These are phyloP conservation scores for Cronartium quercuum DNA, from an alignment of 1,284 basidiomycete genomes.

Conservation along the genomic window DNA sequence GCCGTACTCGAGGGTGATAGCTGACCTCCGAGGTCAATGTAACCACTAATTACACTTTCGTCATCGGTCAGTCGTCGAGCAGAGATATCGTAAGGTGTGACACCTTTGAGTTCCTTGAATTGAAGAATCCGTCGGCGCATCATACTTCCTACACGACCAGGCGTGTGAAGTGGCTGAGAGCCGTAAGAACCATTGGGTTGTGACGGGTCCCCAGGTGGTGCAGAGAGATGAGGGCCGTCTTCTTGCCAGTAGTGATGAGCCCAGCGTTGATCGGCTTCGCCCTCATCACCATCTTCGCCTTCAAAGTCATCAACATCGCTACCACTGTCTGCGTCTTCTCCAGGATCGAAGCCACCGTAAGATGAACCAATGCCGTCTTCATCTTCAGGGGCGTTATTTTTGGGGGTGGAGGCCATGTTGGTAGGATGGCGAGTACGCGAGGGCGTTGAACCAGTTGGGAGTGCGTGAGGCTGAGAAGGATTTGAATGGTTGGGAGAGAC, in stretches of 20 bases:
- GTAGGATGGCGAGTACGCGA: background rate
- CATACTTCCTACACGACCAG: constrained; percentile 8
- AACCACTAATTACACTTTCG: background rate
- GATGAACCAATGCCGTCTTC: constrained; percentile 8
- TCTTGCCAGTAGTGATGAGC: constrained; percentile 32
- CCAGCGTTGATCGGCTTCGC: constrained; percentile 15
- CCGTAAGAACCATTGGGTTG: constrained; percentile 11
- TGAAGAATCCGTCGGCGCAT: constrained; percentile 17
- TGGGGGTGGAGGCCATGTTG: background rate
- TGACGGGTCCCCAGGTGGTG: background rate
- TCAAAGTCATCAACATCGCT: constrained; percentile 39
- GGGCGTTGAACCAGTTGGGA: background rate
- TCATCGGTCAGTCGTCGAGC: constrained; percentile 27
- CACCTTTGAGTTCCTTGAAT: constrained; percentile 31
- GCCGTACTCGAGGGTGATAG: constrained; percentile 10
- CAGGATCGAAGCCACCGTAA: constrained; percentile 23
- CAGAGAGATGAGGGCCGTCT: constrained; percentile 19
- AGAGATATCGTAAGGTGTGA: constrained; percentile 37
- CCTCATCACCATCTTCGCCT: constrained; percentile 31
- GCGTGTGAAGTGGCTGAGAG: constrained; percentile 19
- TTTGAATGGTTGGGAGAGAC: background rate
- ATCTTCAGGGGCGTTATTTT: background rate
- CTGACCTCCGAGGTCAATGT: constrained; percentile 7
- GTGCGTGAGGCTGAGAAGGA: background rate
- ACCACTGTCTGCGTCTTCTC: constrained; percentile 29